Evolutionary conservation across 2,329 filamentous ascomycete genomes (phyloP).

Genomic region (Colletotrichum sp.): DNA sequence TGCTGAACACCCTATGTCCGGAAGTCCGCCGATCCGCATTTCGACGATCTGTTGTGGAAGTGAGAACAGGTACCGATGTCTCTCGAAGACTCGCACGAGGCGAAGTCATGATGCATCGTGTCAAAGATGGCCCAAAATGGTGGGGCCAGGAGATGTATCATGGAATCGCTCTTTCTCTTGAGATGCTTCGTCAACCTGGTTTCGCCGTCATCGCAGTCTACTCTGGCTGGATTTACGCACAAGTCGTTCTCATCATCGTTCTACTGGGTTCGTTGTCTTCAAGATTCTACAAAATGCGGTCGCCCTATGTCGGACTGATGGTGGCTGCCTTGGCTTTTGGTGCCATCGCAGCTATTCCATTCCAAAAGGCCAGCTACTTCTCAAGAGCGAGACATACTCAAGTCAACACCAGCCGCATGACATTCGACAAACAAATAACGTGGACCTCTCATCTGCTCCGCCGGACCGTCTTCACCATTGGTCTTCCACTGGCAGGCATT

Average conservation of each 20-base stretch:
- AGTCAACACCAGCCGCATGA: slow-evolving; percentile 69
- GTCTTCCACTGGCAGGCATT: slow-evolving; percentile 70
- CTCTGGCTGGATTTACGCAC: slow-evolving; percentile 78
- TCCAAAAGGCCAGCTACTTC: slow-evolving; percentile 74
- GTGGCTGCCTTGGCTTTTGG: slow-evolving; percentile 72
- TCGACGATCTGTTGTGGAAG: slow-evolving; percentile 71
- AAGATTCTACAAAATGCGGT: slow-evolving; percentile 66
- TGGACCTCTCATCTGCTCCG: slow-evolving; percentile 78
- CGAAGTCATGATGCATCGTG: slow-evolving; percentile 78
- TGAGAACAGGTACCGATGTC: slow-evolving; percentile 56
- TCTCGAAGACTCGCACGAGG: slow-evolving; percentile 69
- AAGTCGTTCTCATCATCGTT: slow-evolving; percentile 75
- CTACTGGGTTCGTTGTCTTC: slow-evolving; percentile 76
- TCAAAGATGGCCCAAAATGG: slow-evolving; percentile 74
- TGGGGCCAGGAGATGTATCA: slow-evolving; percentile 80
- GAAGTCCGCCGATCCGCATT: slow-evolving; percentile 75
- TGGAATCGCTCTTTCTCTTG: slow-evolving; percentile 67
- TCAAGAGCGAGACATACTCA: slow-evolving; percentile 66
- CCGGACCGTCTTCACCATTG: slow-evolving; percentile 68
- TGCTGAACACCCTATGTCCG: slow-evolving; percentile 74
- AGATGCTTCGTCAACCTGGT: slow-evolving; percentile 77
- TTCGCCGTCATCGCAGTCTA: slow-evolving; percentile 78
- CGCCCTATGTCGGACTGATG: slow-evolving; percentile 70
- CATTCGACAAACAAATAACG: slow-evolving; percentile 65
- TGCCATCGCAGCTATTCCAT: slow-evolving; percentile 71